These are phyloP conservation scores for Fraxinus latifolia DNA, from an alignment of 305 asterid genomes.

Conservation along the genomic window DNA sequence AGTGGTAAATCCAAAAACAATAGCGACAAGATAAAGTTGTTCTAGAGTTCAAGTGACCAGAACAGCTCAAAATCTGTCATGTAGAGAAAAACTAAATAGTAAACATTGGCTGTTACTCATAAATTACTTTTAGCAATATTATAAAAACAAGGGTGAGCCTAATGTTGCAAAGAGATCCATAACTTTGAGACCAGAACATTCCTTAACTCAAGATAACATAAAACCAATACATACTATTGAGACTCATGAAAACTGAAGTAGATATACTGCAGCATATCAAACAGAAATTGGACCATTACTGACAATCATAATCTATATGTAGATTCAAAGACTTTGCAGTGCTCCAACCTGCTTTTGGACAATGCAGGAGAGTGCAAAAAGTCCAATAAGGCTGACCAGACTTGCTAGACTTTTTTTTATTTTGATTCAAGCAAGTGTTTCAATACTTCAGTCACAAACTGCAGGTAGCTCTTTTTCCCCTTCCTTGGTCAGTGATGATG, in stretches of 20 bases:
- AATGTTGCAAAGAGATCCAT: background rate
- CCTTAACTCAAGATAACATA: background rate
- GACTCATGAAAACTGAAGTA: background rate
- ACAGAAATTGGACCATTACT: background rate
- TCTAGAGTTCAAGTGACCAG: background rate
- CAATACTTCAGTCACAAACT: background rate
- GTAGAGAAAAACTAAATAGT: background rate
- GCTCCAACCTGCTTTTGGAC: background rate
- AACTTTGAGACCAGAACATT: background rate
- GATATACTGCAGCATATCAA: background rate
- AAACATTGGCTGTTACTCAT: background rate
- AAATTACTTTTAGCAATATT: background rate
- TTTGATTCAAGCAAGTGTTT: background rate
- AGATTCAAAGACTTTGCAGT: background rate
- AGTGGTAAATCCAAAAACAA: background rate
- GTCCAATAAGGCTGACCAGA: background rate
- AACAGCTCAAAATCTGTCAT: background rate
- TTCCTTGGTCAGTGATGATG: background rate
- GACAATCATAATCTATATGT: background rate
- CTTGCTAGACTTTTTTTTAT: background rate
- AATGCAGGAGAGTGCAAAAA: background rate
- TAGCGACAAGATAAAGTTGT: background rate
- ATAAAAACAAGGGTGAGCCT: background rate
- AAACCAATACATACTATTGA: background rate
- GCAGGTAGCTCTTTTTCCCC: background rate